Conservation (phyloP, 805 yeast genomes). For the Myxozyma geophila region DNA sequence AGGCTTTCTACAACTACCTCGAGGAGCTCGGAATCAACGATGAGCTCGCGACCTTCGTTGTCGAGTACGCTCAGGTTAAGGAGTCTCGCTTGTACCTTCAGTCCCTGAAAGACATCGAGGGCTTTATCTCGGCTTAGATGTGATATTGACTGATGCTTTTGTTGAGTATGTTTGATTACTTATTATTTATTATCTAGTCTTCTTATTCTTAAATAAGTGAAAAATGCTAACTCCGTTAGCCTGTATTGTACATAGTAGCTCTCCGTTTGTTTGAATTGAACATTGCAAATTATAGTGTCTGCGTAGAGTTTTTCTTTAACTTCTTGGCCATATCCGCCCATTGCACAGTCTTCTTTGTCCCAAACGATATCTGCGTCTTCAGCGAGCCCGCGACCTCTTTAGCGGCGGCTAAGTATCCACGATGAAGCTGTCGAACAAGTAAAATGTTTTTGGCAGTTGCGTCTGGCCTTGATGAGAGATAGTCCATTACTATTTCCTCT, state of each 20-base stretch:
- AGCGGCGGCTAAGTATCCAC: constrained; percentile 16
- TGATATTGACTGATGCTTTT: neutral
- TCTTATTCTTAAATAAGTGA: neutral
- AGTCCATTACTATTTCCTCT: constrained; percentile 10
- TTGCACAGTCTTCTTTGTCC: constrained; percentile 16
- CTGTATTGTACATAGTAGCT: constrained; percentile 9
- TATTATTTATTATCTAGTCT: neutral
- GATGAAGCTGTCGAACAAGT: constrained; percentile 24
- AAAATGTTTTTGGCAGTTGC: constrained; percentile 20
- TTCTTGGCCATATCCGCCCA: constrained; percentile 24
- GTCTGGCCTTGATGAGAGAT: constrained; percentile 15
- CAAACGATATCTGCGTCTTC: constrained; percentile 21
- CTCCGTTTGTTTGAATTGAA: neutral
- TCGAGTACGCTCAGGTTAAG: constrained; percentile 21
- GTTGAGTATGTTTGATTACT: neutral
- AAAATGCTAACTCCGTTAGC: too few relatives aligned
- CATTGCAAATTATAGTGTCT: constrained; percentile 2
- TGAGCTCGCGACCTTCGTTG: constrained; percentile 18
- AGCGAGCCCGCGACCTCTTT: constrained; percentile 5
- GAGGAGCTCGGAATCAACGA: constrained; percentile 23
- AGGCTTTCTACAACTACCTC: constrained; percentile 19
- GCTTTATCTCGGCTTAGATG: constrained; percentile 22
- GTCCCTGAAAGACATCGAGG: constrained; percentile 19
- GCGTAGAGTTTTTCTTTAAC: constrained; percentile 13
- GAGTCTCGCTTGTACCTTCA: constrained; percentile 23